Evolutionary conservation across 148 eudicot genomes (phyloP).

Genomic region (Fagopyrum esculentum): DNA sequence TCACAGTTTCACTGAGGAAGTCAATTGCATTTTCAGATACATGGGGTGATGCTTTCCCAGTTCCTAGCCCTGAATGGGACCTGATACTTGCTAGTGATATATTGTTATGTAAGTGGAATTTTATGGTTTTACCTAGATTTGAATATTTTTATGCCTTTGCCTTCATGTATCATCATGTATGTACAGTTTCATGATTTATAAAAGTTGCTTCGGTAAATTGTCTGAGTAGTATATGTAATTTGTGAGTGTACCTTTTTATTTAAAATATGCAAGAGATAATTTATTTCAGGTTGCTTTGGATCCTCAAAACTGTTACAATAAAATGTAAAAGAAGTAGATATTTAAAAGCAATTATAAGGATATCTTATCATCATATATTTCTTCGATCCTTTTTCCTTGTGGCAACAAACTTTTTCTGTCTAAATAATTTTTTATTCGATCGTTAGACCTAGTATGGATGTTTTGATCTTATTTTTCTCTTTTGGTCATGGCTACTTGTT

Average conservation of each 20-base stretch:
- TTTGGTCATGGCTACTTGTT: too few species aligned
- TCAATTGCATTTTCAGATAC: constrained; percentile 51
- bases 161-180: background rate
- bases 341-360: background rate
- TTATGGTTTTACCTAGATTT: background rate
- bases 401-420: background rate
- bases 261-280: background rate
- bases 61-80: constrained; percentile 63
- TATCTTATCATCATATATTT: background rate
- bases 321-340: background rate
- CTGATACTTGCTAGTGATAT: constrained; percentile 91
- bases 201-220: background rate
- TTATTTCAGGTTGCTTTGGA: background rate
- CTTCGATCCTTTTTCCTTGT: background rate
- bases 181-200: background rate
- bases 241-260: background rate
- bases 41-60: constrained; percentile 81
- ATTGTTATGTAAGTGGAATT: constrained; percentile 62
- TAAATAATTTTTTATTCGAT: too few species aligned
- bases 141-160: background rate
- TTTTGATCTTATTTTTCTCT: too few species aligned
- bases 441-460: too few species aligned
- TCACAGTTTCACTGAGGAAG: background rate
- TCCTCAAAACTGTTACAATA: background rate
- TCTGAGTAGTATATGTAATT: background rate